A percentile compares a stretch with the other conserved stretches of the same genome.
Conservation (phyloP, 2,329 filamentous ascomycete genomes). For the Pseudocercospora macadamiae region DNA sequence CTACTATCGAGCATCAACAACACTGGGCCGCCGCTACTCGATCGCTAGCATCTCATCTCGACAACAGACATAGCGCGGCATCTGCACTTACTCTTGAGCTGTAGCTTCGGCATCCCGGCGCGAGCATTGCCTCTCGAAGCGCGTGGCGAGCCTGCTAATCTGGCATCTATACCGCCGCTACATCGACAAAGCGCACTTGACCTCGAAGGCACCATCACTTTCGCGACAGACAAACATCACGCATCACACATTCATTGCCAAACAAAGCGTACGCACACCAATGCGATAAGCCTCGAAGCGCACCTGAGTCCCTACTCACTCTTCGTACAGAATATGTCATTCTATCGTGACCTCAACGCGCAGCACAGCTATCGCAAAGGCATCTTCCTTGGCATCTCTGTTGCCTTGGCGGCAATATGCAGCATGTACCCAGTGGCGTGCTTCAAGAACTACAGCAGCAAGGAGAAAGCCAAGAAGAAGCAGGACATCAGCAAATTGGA, state of each 20-base stretch:
- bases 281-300: slow-evolving; percentile 12
- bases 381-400: slow-evolving; percentile 35
- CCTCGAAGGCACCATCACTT: neutral
- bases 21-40: too few species aligned
- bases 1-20: neutral
- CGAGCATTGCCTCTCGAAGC: neutral
- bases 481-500: slow-evolving; percentile 32
- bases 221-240: slow-evolving; percentile 5
- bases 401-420: slow-evolving; percentile 39
- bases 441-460: slow-evolving; percentile 41
- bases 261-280: slow-evolving; percentile 1
- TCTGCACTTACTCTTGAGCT: neutral
- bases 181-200: neutral
- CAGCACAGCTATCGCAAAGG: slow-evolving; percentile 37
- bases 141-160: neutral
- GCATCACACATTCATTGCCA: neutral
- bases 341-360: slow-evolving; percentile 37
- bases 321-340: slow-evolving; percentile 22
- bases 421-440: slow-evolving; percentile 40
- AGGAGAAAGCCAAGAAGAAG: slow-evolving; percentile 34
- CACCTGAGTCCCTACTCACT: slow-evolving; percentile 20
- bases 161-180: neutral
- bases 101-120: neutral
- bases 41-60: too few species aligned
- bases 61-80: neutral